Base-by-base conservation (phyloP, 192 early-diverging fungal genomes). In the Anaeromyces robustus region DNA sequence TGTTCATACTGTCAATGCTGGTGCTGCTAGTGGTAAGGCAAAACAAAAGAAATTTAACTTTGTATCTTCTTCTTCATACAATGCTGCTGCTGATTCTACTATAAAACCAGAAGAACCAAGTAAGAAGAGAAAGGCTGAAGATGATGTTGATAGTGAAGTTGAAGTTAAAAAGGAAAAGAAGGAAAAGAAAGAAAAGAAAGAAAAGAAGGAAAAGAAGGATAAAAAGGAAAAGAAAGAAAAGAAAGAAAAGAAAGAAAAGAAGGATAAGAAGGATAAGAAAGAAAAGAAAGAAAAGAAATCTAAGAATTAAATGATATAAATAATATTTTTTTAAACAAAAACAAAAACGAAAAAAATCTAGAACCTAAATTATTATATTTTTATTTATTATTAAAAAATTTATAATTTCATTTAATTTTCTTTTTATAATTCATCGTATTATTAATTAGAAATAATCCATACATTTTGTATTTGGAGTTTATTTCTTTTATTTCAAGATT, bases 1-100 rank as follows among this genome's bases (percentile, higher is more conserved):
- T 39, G 81, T 29, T 43, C 82, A 59, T 22, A 80, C 78, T 32
- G 81, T 79, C 78, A 91, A 90, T 29, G 89, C 89, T 78, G 87
- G 87, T 81, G 89, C 91, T 29, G 91, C 90, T 81, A 94, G 93
- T 86, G 90, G 87, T 80, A 92, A 92, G 30, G 89, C 90, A 77
- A 86, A 84, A 79, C 89, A 89, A 79, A 85, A 90, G 86, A 92
- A 93, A 84, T 89, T 89, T 85, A 88, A 93, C 82, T 89, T 84
- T 79, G 78, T 80, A 13, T 77, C 83, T 52, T 80, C 86, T 29
- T 81, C 86, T 16, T 84, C 86, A 22, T 89, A 88, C 86, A 89
- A 88, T 83, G 84, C 85, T 29, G 84, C 88, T 16, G 85, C 86
- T 43, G 87, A 85, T 59, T 83, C 82, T 18, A 84, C 86, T 28